Percentiles rank a stretch among this genome's conserved stretches.
Conservation (phyloP, 139 green algal genomes). For the Chlamydomonas applanata region DNA sequence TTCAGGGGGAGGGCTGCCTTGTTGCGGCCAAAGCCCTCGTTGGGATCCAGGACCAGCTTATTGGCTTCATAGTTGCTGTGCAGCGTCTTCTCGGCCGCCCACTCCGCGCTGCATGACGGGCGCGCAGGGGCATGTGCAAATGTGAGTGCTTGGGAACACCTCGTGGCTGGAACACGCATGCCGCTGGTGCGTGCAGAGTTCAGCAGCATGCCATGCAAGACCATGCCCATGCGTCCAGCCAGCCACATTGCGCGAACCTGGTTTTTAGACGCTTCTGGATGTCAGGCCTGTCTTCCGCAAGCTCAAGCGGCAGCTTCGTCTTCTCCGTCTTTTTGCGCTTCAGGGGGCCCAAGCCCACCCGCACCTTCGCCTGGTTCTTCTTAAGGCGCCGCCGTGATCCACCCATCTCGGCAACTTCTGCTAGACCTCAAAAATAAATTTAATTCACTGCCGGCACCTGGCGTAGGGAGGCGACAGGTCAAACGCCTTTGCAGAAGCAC, state of each 20-base stretch:
- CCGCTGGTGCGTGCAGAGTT: too few species aligned
- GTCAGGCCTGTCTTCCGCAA: background rate
- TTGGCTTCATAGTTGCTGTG: conserved; percentile 44
- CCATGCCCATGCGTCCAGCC: too few species aligned
- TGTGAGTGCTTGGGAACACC: too few species aligned
- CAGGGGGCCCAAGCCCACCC: background rate
- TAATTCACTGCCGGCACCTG: too few species aligned
- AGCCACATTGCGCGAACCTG: background rate
- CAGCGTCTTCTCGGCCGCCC: conserved; percentile 35
- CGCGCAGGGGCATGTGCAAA: too few species aligned
- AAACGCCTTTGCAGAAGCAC: too few species aligned
- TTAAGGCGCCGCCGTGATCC: background rate
- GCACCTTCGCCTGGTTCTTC: background rate
- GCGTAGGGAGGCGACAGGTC: too few species aligned
- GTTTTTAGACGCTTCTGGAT: background rate
- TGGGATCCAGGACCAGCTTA: conserved; percentile 43
- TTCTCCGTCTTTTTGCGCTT: conserved; percentile 10
- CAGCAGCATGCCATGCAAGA: too few species aligned
- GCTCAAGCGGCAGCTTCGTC: background rate
- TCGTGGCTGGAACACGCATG: too few species aligned
- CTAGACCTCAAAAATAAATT: too few species aligned
- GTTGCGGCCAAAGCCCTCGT: conserved; percentile 45
- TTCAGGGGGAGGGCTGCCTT: conserved; percentile 29
- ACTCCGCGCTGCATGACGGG: conserved; percentile 32
- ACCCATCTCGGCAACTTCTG: background rate